Conservation (phyloP, 345 rosid species). For the Boechera stricta region DNA sequence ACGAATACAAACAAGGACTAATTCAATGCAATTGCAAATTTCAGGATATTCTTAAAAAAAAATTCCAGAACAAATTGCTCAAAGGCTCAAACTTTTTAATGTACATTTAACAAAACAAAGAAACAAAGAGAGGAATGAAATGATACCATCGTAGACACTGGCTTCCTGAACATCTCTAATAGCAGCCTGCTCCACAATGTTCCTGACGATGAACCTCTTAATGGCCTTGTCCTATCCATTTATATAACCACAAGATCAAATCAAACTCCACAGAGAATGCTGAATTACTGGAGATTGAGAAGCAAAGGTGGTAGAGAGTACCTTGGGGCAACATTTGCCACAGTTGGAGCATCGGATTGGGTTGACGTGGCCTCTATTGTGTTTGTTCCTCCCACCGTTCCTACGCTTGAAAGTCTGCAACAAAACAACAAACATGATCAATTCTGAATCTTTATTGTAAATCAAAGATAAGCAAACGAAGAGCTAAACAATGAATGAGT, state of each 20-base stretch:
- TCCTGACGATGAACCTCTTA: conserved; percentile 90
- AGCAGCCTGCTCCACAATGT: conserved; percentile 95
- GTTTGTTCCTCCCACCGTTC: conserved; percentile 98
- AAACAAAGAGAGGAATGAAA: neutral
- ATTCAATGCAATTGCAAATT: neutral
- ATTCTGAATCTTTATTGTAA: conserved; percentile 8
- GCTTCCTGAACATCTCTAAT: conserved; percentile 95
- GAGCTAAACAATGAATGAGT: neutral
- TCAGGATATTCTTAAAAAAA: neutral
- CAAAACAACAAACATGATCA: neutral
- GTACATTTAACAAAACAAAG: neutral
- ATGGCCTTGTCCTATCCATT: conserved; percentile 73
- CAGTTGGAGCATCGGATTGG: conserved; percentile 96
- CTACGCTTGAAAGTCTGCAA: conserved; percentile 92
- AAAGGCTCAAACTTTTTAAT: neutral
- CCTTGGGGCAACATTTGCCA: conserved; percentile 97
- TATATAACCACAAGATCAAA: neutral
- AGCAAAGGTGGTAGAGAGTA: neutral
- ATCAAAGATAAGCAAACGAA: neutral
- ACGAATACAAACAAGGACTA: neutral
- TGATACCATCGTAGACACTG: conserved; percentile 74
- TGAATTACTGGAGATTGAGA: neutral
- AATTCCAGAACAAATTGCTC: no score
- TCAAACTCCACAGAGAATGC: neutral
- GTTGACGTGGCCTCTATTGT: conserved; percentile 91